Percentiles rank a stretch among this genome's conserved stretches.
phyloP scores from a whole-genome alignment of 345 rosid species.

The Melaleuca quinquenervia region DNA sequence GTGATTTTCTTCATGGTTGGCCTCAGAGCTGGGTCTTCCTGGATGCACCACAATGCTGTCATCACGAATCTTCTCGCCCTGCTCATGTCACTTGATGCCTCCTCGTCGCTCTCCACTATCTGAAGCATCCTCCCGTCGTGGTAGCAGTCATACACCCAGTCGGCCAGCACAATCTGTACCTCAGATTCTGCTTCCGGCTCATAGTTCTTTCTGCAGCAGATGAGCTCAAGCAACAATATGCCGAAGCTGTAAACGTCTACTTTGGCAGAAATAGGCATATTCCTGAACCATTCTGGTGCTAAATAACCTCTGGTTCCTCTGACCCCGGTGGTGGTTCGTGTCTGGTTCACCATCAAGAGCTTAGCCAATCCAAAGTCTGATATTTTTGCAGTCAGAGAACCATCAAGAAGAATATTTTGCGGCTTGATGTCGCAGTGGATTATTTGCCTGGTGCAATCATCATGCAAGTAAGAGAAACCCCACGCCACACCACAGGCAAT shows the following conservation, averaged over 20 bases:
- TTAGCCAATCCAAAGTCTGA: slow-evolving; percentile 48
- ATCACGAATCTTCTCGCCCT: not conserved
- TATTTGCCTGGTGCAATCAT: slow-evolving; percentile 40
- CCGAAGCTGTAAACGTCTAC: slow-evolving; percentile 22
- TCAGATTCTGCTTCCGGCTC: not conserved
- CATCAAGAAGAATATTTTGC: slow-evolving; percentile 44
- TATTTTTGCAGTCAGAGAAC: slow-evolving; percentile 22
- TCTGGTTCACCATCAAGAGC: slow-evolving; percentile 28
- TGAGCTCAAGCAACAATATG: slow-evolving; percentile 8
- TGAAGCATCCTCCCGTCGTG: not conserved
- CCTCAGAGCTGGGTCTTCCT: not conserved
- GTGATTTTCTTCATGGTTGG: slow-evolving; percentile 2
- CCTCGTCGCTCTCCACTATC: not conserved
- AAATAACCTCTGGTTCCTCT: slow-evolving; percentile 51
- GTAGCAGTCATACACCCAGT: not conserved
- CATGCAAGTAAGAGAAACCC: slow-evolving; percentile 43
- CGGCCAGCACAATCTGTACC: not conserved
- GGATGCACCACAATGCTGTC: slow-evolving; percentile 1
- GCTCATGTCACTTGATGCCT: not conserved
- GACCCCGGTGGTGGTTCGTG: slow-evolving; percentile 27
- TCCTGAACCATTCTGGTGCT: slow-evolving; percentile 52
- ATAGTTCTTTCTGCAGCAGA: not conserved
- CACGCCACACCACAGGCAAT: slow-evolving; percentile 25
- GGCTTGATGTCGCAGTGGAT: slow-evolving; percentile 49
- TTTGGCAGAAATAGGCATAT: slow-evolving; percentile 28